phyloP scores from a whole-genome alignment of 2,329 filamentous ascomycete genomes.

The Neonectria magnoliae region DNA sequence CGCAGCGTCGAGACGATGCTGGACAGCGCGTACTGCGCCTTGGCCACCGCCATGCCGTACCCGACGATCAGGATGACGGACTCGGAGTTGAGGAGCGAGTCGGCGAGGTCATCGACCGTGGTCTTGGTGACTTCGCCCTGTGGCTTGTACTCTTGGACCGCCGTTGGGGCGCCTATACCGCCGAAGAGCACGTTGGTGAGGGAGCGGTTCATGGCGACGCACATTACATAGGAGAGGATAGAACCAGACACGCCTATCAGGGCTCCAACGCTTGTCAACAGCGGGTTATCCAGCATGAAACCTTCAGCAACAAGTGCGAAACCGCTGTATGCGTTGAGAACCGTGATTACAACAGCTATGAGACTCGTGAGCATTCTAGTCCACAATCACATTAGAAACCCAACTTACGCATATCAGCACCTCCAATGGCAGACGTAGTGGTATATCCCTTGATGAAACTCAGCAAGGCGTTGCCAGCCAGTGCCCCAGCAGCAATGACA shows the following conservation, averaged over 20 bases:
- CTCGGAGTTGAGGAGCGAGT: constrained; percentile 78
- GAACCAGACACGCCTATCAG: constrained; percentile 90
- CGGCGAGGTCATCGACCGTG: constrained; percentile 81
- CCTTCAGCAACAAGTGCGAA: constrained; percentile 92
- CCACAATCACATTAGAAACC: background rate
- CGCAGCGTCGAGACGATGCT: constrained; percentile 81
- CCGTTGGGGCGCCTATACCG: constrained; percentile 73
- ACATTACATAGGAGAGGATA: constrained; percentile 88
- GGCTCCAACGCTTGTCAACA: constrained; percentile 85
- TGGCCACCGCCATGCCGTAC: constrained; percentile 94
- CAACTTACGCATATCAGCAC: constrained; percentile 83
- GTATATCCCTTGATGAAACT: constrained; percentile 90
- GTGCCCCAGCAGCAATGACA: constrained; percentile 78
- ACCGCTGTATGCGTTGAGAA: constrained; percentile 89
- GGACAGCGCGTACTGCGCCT: constrained; percentile 90
- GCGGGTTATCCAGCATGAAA: constrained; percentile 88
- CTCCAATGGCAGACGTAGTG: constrained; percentile 87
- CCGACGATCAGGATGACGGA: constrained; percentile 91
- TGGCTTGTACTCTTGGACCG: constrained; percentile 73
- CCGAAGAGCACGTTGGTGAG: constrained; percentile 92
- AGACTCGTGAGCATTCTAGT: constrained; percentile 19
- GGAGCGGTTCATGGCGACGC: constrained; percentile 90
- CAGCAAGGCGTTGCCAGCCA: constrained; percentile 79
- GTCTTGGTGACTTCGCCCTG: constrained; percentile 84
- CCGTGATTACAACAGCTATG: constrained; percentile 82